Evolutionary conservation across 257 asterid species (phyloP).

Genomic region (Nicotiana noctiflora): DNA sequence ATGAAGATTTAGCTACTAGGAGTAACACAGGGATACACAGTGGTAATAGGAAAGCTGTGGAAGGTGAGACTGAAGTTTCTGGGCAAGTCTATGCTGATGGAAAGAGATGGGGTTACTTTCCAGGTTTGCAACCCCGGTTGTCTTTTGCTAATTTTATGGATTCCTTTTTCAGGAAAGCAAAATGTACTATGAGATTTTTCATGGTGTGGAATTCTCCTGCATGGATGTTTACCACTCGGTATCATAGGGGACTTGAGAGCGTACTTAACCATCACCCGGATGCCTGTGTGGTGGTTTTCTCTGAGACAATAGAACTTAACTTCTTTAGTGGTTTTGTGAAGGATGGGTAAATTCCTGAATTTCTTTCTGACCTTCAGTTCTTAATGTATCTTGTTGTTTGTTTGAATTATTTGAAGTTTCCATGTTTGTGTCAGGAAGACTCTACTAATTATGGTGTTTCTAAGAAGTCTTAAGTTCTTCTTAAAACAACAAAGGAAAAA

Average conservation of each 20-base stretch:
- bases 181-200: slow-evolving; percentile 64
- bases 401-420: neutral
- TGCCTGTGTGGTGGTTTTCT: slow-evolving; percentile 84
- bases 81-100: slow-evolving; percentile 72
- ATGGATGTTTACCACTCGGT: slow-evolving; percentile 89
- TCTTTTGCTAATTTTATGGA: slow-evolving; percentile 76
- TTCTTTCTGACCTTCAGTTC: neutral
- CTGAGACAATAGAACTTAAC: slow-evolving; percentile 92
- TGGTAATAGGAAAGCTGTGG: slow-evolving; percentile 7
- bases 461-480: slow-evolving; percentile 1
- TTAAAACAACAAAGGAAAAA: neutral
- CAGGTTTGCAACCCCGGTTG: slow-evolving; percentile 57
- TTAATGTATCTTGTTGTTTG: neutral
- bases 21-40: neutral
- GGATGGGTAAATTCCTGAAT: slow-evolving; percentile 53
- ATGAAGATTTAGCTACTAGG: neutral
- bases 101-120: slow-evolving; percentile 93
- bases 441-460: neutral
- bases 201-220: slow-evolving; percentile 99
- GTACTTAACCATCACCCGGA: slow-evolving; percentile 59
- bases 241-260: slow-evolving; percentile 89
- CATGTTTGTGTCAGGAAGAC: neutral
- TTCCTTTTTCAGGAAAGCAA: slow-evolving; percentile 64
- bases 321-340: slow-evolving; percentile 68
- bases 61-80: slow-evolving; percentile 18